A percentile compares a stretch with the other conserved stretches of the same genome.
phyloP scores from a whole-genome alignment of 2,329 filamentous ascomycete genomes.

The Stachybotrys chlorohalonatus region DNA sequence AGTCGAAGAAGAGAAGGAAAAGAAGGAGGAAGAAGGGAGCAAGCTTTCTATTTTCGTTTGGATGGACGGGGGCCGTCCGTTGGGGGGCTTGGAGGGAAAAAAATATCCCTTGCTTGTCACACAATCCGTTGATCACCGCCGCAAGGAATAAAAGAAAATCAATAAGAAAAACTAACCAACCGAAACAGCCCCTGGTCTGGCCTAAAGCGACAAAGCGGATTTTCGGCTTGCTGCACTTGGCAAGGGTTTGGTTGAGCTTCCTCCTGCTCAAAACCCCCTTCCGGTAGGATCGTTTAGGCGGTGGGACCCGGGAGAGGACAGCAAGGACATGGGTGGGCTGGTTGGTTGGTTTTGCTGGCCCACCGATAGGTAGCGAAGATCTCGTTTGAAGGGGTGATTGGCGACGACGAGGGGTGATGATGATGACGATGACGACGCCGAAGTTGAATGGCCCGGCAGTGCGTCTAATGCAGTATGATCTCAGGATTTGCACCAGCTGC shows the following conservation, averaged over 20 bases:
- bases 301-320: neutral
- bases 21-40: neutral
- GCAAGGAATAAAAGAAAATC: neutral
- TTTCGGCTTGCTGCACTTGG: neutral
- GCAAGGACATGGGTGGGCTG: neutral
- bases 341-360: neutral
- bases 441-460: neutral
- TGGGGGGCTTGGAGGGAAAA: neutral
- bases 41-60: neutral
- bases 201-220: neutral
- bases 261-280: neutral
- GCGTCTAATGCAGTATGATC: conserved; percentile 1
- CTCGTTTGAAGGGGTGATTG: neutral
- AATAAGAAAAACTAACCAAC: neutral
- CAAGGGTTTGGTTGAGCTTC: neutral
- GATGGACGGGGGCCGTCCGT: neutral
- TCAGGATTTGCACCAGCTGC: neutral
- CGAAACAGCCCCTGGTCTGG: neutral
- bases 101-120: neutral
- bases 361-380: neutral
- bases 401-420: neutral
- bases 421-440: neutral
- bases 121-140: neutral
- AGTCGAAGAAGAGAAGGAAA: neutral
- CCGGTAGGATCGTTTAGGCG: conserved; percentile 2